Conservation (phyloP, 1,139 yeast genomes). For the Spathaspora sp. region DNA sequence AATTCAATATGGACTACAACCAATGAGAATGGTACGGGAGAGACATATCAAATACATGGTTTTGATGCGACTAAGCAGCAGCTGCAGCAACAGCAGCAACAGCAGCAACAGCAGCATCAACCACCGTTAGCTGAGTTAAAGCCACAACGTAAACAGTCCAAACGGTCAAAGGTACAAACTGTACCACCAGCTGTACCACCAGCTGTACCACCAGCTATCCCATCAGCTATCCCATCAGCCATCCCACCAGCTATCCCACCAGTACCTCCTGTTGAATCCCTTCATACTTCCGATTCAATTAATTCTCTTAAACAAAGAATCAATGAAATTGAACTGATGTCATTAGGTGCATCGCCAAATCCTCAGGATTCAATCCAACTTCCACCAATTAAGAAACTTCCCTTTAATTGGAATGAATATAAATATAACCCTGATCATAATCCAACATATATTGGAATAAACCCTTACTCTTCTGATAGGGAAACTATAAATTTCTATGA, state of each 20-base stretch:
- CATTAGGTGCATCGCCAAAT: slow-evolving; percentile 9
- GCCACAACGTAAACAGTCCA: no score
- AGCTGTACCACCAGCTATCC: not conserved
- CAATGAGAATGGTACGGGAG: not conserved
- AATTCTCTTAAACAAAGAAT: slow-evolving; percentile 35
- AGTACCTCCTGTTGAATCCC: not conserved
- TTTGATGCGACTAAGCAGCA: slow-evolving; percentile 6
- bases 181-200: no score
- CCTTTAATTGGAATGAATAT: slow-evolving; percentile 9
- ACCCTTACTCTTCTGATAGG: slow-evolving; percentile 24
- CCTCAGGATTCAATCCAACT: slow-evolving; percentile 10
- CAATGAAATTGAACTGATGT: slow-evolving; percentile 42
- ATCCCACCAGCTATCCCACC: slow-evolving; percentile 1
- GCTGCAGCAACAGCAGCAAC: not conserved
- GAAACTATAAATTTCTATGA: slow-evolving; percentile 33
- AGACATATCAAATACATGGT: slow-evolving; percentile 5
- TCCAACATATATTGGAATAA: slow-evolving; percentile 24
- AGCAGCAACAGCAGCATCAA: not conserved
- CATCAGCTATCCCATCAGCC: slow-evolving; percentile 1
- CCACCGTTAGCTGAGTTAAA: no score
- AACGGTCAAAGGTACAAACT: no score
- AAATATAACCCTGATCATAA: slow-evolving; percentile 13
- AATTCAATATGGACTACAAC: slow-evolving; percentile 18
- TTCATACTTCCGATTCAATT: slow-evolving; percentile 17
- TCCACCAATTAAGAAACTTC: slow-evolving; percentile 14